Base-by-base conservation (phyloP, 2,329 filamentous ascomycete genomes). In the Neonectria sp. region DNA sequence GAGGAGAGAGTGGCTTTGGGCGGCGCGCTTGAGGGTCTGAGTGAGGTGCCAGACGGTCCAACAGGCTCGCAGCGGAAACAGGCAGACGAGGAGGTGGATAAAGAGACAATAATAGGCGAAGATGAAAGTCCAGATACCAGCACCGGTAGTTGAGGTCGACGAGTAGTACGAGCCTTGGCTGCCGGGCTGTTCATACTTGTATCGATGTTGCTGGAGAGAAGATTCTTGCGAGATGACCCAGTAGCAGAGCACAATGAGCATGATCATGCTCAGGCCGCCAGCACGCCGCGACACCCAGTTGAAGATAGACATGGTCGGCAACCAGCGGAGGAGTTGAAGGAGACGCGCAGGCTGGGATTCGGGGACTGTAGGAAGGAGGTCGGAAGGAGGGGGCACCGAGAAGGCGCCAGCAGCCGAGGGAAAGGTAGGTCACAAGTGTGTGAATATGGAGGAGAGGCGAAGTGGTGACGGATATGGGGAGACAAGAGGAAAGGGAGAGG, bases 101-200 rank as follows among this genome's bases (percentile, higher is more conserved):
- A 91, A 77, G 21, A 93, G 82, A 59, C 87, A 89, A 79, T 93
- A 93, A 74, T 89, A 90, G 56, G 90, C 85, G 74, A 91, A 92
- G 33, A 89, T 35, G 55, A 84, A 77, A 15, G 87, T 88, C 83
- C 82, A 88, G 55, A 84, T 75, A 35, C 87, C 86, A 45, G 81
- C 84, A 31, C 86, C 85, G 43, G 80, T 73, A 2, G 71, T 70
- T 4, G 77, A 70, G 3, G 76, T 71, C 15, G 79, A 76, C 12
- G 79, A 75, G 51, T 80, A 76, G 70, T 78, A 69, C 13, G 69
- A 68, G 29, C 61, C 69, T 68, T 79, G 75, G 69, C 70, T 81
- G 71, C 82, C 79, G 59, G 80, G 78, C 59, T 83, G 81, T 68
- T 80, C 77, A 77, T 81, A 80, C 68, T 82, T 81, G 78, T 83